These are phyloP conservation scores for Daldinia vernicosa DNA, from an alignment of 495 filamentous ascomycete genomes.

Conservation along the genomic window DNA sequence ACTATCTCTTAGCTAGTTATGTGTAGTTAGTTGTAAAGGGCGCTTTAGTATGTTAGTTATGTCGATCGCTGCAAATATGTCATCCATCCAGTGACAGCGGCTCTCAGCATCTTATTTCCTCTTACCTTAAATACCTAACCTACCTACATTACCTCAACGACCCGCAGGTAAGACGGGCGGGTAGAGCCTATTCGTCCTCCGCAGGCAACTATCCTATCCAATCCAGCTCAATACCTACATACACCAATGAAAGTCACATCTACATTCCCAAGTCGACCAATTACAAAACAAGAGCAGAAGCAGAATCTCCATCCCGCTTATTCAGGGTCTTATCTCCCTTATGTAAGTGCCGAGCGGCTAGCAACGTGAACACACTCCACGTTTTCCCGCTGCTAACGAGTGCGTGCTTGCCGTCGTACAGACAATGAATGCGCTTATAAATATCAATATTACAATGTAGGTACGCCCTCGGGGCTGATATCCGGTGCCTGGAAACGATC, in stretches of 20 bases:
- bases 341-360: constrained; percentile 24
- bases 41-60: too few relatives aligned
- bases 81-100: not conserved
- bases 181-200: not conserved
- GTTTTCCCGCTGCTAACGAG: not conserved
- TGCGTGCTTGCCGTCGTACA: not conserved
- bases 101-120: too few relatives aligned
- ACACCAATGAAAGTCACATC: too few relatives aligned
- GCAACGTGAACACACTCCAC: constrained; percentile 21
- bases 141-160: not conserved
- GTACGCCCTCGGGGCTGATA: not conserved
- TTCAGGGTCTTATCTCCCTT: not conserved
- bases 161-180: not conserved
- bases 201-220: too few relatives aligned
- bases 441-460: not conserved
- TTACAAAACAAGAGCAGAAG: too few relatives aligned
- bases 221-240: too few relatives aligned
- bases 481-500: not conserved
- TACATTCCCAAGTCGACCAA: too few relatives aligned
- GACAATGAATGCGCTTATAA: not conserved
- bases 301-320: too few relatives aligned
- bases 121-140: not conserved
- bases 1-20: too few relatives aligned
- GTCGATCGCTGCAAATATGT: not conserved
- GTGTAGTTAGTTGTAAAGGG: too few relatives aligned